Evolutionary conservation across 139 green algal species (phyloP).

Genomic region (Diplosphaera chodatii): DNA sequence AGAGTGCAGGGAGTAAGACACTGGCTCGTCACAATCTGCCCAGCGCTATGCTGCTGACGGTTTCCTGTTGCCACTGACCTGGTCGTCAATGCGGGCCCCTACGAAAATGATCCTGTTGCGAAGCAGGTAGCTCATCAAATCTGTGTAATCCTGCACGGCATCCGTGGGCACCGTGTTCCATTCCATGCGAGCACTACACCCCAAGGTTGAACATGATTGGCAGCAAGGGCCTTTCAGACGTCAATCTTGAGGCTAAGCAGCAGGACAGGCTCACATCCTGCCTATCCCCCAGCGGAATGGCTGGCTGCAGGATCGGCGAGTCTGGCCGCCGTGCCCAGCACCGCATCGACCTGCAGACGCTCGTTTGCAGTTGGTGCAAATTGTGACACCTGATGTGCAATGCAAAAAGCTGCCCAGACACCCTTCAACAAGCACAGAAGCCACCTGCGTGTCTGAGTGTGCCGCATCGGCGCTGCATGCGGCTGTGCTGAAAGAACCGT

Average conservation of each 20-base stretch:
- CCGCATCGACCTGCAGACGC: neutral
- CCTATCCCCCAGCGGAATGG: slow-evolving; percentile 29
- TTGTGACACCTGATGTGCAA: too few relatives aligned
- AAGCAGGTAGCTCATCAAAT: slow-evolving; percentile 80
- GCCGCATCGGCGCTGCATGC: neutral
- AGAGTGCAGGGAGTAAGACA: too few relatives aligned
- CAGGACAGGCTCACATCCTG: neutral
- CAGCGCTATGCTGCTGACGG: neutral
- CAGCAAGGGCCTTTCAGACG: too few relatives aligned
- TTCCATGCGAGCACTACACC: too few relatives aligned
- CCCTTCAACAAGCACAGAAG: too few relatives aligned
- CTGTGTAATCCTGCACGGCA: slow-evolving; percentile 49
- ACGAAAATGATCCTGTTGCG: slow-evolving; percentile 89
- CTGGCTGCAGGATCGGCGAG: slow-evolving; percentile 46
- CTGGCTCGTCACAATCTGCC: too few relatives aligned
- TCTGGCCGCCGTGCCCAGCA: slow-evolving; percentile 6
- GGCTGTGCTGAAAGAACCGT: neutral
- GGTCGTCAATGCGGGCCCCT: slow-evolving; percentile 73
- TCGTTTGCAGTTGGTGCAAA: too few relatives aligned
- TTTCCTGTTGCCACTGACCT: slow-evolving; percentile 33
- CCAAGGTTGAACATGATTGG: too few relatives aligned
- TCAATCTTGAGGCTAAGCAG: neutral
- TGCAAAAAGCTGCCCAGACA: too few relatives aligned
- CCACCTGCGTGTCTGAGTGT: neutral
- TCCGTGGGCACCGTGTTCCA: too few relatives aligned